Evolutionary conservation across 1,284 basidiomycete genomes (phyloP).

Genomic region (Peniophora sp.): DNA sequence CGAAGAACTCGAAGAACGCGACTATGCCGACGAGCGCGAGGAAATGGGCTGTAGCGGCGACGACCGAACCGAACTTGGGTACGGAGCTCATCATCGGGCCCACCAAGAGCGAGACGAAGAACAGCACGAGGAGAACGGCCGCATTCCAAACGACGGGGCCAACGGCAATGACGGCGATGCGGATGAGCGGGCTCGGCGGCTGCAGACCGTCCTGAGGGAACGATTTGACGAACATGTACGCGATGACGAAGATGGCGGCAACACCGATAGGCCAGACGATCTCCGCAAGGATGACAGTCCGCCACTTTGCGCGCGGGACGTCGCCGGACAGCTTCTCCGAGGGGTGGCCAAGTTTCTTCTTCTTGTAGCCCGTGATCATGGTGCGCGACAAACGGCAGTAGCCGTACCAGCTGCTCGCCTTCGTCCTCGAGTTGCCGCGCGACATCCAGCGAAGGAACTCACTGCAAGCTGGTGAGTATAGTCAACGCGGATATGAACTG

Average conservation of each 20-base stretch:
- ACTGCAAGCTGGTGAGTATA: slow-evolving; percentile 19
- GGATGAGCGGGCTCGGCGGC: slow-evolving; percentile 76
- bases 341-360: slow-evolving; percentile 93
- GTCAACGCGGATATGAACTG: too few species aligned
- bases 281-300: slow-evolving; percentile 79
- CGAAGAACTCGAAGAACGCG: slow-evolving; percentile 92
- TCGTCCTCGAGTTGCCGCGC: slow-evolving; percentile 88
- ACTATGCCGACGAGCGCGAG: slow-evolving; percentile 75
- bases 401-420: slow-evolving; percentile 96
- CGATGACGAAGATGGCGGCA: slow-evolving; percentile 74
- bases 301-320: slow-evolving; percentile 85
- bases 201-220: slow-evolving; percentile 69
- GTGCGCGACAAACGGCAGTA: slow-evolving; percentile 94
- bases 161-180: slow-evolving; percentile 85
- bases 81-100: slow-evolving; percentile 87
- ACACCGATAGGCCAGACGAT: slow-evolving; percentile 77
- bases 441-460: slow-evolving; percentile 98
- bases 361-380: slow-evolving; percentile 96
- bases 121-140: slow-evolving; percentile 76
- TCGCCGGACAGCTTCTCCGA: slow-evolving; percentile 93
- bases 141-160: slow-evolving; percentile 98
- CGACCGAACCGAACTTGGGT: slow-evolving; percentile 81
- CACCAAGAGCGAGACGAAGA: slow-evolving; percentile 87
- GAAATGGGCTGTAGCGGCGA: slow-evolving; percentile 86
- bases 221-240: slow-evolving; percentile 88